Base-by-base conservation (phyloP, 805 yeast species). In the Zygosaccharomyces pseudorouxii region DNA sequence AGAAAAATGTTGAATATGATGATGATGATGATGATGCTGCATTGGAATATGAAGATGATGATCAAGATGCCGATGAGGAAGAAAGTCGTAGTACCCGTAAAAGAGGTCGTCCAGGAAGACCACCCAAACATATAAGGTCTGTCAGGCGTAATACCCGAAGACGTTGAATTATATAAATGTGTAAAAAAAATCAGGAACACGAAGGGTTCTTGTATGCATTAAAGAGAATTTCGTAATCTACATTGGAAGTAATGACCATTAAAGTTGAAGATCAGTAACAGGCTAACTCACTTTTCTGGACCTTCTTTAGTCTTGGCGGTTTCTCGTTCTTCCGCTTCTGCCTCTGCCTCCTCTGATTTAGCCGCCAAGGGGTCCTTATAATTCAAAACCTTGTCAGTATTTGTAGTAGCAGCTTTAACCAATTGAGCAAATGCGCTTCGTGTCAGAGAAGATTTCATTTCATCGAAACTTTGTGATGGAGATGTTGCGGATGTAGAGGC, bases 371-470 rank as follows among this genome's bases (percentile, higher is more conserved):
- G 45, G 14, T 57, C 61, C 30, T 60, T 53, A 38, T 58, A 57
- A 23, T 56, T 55, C 40, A 53, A 27, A 1, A 69, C 59, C 20
- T 61, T 56, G 20, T 81, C 82, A 60, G 78, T 80, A 57, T 82
- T 80, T 46, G 79, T 72, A 16, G 78, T 71, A 0, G 88, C 92
- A 1, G 89, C 82, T 46, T 72, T 73, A 2, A 85, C 92, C 55
- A 85, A 78, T 59, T 82, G 86, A 22, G 81, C 83, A 67, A 85
- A 84, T 4, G 84, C 78, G 48, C 72, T 71, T n/a, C 75, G 71
- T 8, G 78, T 74, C 46, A 77, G 55, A 14, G 68, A 63, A 11
- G 75, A 70, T 59, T 73, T 73, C n/a, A 61, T 38, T 37, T 52
- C 59, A 16, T 47, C 49, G 35, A 51, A 53, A 16, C 46, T 51